These are phyloP conservation scores for Panaeolus papilionaceus DNA, from an alignment of 768 basidiomycete species.

Conservation along the genomic window DNA sequence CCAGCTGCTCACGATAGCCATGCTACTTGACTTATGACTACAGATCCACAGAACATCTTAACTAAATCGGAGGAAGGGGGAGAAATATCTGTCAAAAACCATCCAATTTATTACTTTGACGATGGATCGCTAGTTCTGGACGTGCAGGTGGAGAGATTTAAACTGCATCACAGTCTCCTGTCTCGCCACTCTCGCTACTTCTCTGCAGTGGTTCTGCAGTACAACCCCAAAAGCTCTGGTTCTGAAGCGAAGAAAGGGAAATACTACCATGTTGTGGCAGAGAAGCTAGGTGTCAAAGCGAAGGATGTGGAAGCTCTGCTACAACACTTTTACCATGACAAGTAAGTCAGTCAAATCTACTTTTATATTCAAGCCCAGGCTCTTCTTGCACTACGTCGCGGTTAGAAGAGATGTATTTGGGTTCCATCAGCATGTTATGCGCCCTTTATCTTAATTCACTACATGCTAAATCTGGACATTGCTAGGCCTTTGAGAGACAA, in stretches of 20 bases:
- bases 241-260: constrained; percentile 2
- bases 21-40: not conserved
- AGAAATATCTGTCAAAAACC: constrained; percentile 29
- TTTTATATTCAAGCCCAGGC: constrained; percentile 3
- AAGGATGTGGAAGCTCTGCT: constrained; percentile 63
- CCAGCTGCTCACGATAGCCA: not conserved
- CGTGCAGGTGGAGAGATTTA: constrained; percentile 54
- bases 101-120: constrained; percentile 68
- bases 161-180: constrained; percentile 60
- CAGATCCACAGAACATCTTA: not conserved
- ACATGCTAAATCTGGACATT: constrained; percentile 14
- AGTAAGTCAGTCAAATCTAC: constrained; percentile 49
- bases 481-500: constrained; percentile 53
- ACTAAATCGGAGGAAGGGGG: not conserved
- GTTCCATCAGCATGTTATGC: not conserved
- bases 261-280: constrained; percentile 32
- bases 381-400: not conserved
- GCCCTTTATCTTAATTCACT: not conserved
- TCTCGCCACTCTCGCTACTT: constrained; percentile 55
- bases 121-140: constrained; percentile 66
- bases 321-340: constrained; percentile 71
- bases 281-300: constrained; percentile 41
- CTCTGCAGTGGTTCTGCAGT: constrained; percentile 20
- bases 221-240: not conserved
- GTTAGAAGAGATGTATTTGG: not conserved